Conservation (phyloP, 257 asterid genomes). For the Salvia rosmarinus region DNA sequence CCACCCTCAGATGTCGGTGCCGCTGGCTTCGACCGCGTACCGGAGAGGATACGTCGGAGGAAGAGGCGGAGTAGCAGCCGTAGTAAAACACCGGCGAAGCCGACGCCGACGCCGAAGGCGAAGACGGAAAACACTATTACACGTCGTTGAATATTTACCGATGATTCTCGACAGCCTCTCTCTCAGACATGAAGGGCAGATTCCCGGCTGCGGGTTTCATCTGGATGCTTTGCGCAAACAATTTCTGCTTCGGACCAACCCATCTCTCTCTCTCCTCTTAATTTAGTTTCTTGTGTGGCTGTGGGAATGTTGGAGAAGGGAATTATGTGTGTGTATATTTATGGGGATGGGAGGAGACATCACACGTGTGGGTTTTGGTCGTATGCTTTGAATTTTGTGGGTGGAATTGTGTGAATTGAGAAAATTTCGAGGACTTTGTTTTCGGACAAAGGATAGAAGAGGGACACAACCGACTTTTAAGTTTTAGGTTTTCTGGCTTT, state of each 20-base stretch:
- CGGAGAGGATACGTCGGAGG: conserved; percentile 45
- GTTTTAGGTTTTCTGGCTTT: conserved; percentile 2
- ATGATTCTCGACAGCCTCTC: conserved; percentile 52
- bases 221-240: conserved; percentile 60
- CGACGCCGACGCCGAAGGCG: conserved; percentile 35
- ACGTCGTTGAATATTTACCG: neutral
- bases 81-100: conserved; percentile 31
- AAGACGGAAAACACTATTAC: neutral
- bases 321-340: conserved; percentile 12
- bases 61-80: conserved; percentile 37
- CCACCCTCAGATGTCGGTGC: conserved; percentile 44
- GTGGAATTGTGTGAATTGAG: conserved; percentile 23
- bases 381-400: neutral
- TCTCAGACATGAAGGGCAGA: conserved; percentile 64
- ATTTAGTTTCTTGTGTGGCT: neutral
- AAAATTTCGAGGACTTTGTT: conserved; percentile 18
- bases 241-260: conserved; percentile 50
- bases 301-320: conserved; percentile 28
- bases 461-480: conserved; percentile 29
- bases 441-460: no score
- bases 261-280: conserved; percentile 33
- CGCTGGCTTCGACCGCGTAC: conserved; percentile 15
- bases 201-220: conserved; percentile 64
- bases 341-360: conserved; percentile 9
- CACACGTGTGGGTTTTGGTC: conserved; percentile 34